phyloP scores from a whole-genome alignment of 2,329 filamentous ascomycete species.

The Aspergillus melleus region DNA sequence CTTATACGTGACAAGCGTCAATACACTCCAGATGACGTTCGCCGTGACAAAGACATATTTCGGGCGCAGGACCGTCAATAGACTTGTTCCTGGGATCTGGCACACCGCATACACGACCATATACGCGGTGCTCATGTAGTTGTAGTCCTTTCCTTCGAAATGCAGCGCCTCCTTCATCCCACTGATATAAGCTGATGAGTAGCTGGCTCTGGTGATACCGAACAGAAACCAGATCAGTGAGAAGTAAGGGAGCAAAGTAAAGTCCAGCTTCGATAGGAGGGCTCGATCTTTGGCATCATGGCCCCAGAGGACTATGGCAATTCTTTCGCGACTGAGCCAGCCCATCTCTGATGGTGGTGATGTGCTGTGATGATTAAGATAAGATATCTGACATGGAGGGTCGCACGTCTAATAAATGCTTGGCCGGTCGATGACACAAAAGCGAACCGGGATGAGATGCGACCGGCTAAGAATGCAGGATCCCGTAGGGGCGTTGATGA shows the following conservation, averaged over 20 bases:
- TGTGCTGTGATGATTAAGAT: not conserved
- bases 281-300: not conserved
- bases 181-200: constrained; percentile 46
- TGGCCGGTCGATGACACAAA: not conserved
- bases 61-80: constrained; percentile 39
- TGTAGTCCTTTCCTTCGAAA: constrained; percentile 43
- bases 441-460: not conserved
- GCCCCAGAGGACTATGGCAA: not conserved
- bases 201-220: constrained; percentile 47
- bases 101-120: constrained; percentile 47
- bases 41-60: constrained; percentile 47
- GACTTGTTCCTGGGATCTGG: constrained; percentile 47
- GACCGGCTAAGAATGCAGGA: not conserved
- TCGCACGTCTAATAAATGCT: too few relatives aligned
- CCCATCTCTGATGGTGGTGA: not conserved
- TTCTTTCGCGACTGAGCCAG: not conserved
- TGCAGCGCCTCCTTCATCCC: constrained; percentile 42
- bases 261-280: constrained; percentile 27
- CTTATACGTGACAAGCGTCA: constrained; percentile 47
- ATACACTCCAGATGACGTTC: constrained; percentile 46
- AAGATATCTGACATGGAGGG: not conserved
- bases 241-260: constrained; percentile 47
- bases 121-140: constrained; percentile 41
- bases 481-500: not conserved
- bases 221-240: constrained; percentile 52